These are phyloP conservation scores for Schwanniomyces yamadae DNA, from an alignment of 805 yeast genomes.

Conservation along the genomic window DNA sequence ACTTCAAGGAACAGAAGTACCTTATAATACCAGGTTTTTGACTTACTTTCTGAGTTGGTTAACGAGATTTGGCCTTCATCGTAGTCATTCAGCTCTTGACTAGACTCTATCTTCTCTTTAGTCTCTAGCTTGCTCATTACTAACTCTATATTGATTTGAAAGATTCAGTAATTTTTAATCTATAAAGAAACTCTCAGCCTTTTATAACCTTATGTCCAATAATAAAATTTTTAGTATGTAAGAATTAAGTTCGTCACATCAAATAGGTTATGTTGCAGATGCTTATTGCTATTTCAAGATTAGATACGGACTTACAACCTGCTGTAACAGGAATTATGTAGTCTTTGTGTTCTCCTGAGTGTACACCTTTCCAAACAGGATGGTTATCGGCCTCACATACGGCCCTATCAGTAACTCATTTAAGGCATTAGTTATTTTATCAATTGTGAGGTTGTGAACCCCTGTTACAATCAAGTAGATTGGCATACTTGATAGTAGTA, in stretches of 20 bases:
- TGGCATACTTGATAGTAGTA: neutral
- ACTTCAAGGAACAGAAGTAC: slow-evolving; percentile 1
- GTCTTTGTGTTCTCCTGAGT: neutral
- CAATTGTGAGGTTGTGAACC: neutral
- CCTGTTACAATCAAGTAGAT: neutral
- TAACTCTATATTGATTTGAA: neutral
- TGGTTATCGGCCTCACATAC: neutral
- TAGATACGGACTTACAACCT: neutral
- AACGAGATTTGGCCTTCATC: neutral
- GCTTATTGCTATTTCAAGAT: neutral
- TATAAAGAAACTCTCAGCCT: neutral
- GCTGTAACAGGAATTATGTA: neutral
- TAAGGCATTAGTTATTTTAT: neutral
- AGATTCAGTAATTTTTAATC: neutral
- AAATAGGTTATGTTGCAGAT: neutral
- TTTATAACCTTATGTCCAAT: too few species aligned
- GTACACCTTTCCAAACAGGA: neutral
- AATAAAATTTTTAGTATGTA: too few species aligned
- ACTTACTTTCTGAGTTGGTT: neutral
- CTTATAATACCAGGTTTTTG: neutral
- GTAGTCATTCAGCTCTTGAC: neutral
- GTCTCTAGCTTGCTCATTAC: neutral
- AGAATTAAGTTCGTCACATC: neutral
- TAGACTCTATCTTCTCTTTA: neutral
- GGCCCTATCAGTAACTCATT: neutral